A percentile compares a stretch with the other conserved stretches of the same genome.
These are phyloP conservation scores for Pyrus bretschneideri DNA, from an alignment of 306 rosid species.

Conservation along the genomic window DNA sequence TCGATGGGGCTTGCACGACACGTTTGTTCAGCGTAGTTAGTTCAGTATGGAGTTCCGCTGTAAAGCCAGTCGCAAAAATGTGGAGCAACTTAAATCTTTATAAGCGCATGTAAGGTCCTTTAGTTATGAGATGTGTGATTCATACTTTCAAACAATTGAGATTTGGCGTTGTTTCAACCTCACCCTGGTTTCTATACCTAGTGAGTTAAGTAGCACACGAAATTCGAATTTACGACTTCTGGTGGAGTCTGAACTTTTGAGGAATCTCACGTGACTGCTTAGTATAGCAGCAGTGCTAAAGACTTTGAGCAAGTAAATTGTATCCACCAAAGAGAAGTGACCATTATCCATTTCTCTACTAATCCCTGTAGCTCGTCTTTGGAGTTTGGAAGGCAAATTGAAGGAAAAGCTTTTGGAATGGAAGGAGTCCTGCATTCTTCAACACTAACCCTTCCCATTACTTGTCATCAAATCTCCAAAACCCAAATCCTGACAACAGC, in stretches of 20 bases:
- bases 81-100: background rate
- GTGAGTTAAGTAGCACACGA: background rate
- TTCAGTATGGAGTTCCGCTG: background rate
- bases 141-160: background rate
- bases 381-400: background rate
- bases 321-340: background rate
- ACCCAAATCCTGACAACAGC: slow-evolving; percentile 3
- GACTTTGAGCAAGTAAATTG: background rate
- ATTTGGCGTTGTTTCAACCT: background rate
- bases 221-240: background rate
- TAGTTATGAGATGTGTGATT: too few species aligned
- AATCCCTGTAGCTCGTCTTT: background rate
- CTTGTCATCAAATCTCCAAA: background rate
- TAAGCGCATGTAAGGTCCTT: background rate
- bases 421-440: background rate
- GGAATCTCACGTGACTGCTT: background rate
- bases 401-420: background rate
- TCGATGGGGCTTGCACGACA: slow-evolving; percentile 14
- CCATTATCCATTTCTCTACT: slow-evolving; percentile 12
- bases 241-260: background rate
- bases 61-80: background rate
- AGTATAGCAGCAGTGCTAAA: background rate
- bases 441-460: background rate
- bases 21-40: slow-evolving; percentile 14
- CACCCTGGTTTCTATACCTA: background rate